phyloP scores from a whole-genome alignment of 805 yeast species.

The Metschnikowia corniflorae region DNA sequence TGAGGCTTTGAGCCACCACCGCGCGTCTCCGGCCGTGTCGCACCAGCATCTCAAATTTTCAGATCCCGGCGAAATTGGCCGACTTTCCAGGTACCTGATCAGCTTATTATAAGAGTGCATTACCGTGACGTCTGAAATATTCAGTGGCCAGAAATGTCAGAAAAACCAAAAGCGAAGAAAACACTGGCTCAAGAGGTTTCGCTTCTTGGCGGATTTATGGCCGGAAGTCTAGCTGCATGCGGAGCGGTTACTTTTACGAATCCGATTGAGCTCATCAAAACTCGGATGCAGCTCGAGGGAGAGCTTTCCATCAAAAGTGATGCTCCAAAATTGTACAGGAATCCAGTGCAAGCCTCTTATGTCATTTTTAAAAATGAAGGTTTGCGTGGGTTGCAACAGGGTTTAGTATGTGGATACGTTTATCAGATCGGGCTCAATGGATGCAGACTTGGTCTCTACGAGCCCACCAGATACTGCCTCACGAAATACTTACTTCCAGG shows the following conservation, averaged over 20 bases:
- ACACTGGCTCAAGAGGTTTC: slow-evolving; percentile 38
- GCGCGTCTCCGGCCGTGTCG: too few relatives aligned
- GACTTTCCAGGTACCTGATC: too few relatives aligned
- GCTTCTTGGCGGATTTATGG: slow-evolving; percentile 75
- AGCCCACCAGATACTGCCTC: slow-evolving; percentile 66
- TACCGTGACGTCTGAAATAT: too few relatives aligned
- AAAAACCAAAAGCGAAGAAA: slow-evolving; percentile 4
- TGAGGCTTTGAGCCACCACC: too few relatives aligned
- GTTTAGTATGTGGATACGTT: slow-evolving; percentile 80
- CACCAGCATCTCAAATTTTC: too few relatives aligned
- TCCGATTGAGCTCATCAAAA: slow-evolving; percentile 92
- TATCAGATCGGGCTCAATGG: slow-evolving; percentile 93
- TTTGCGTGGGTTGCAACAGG: slow-evolving; percentile 81
- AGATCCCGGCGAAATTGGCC: too few relatives aligned
- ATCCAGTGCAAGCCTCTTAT: slow-evolving; percentile 79
- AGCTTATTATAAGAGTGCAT: too few relatives aligned
- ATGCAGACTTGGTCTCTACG: slow-evolving; percentile 90
- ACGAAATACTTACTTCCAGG: slow-evolving; percentile 54
- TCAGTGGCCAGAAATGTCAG: too few relatives aligned
- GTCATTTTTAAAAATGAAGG: slow-evolving; percentile 81
- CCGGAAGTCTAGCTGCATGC: slow-evolving; percentile 90
- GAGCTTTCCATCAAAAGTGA: slow-evolving; percentile 61
- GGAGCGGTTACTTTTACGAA: slow-evolving; percentile 97
- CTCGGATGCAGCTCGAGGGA: slow-evolving; percentile 96
- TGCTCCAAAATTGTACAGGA: slow-evolving; percentile 59